Evolutionary conservation across 768 basidiomycete species (phyloP), one percentile per base, ranked within the genome.

Genomic region (Lactarius tabidus): DNA sequence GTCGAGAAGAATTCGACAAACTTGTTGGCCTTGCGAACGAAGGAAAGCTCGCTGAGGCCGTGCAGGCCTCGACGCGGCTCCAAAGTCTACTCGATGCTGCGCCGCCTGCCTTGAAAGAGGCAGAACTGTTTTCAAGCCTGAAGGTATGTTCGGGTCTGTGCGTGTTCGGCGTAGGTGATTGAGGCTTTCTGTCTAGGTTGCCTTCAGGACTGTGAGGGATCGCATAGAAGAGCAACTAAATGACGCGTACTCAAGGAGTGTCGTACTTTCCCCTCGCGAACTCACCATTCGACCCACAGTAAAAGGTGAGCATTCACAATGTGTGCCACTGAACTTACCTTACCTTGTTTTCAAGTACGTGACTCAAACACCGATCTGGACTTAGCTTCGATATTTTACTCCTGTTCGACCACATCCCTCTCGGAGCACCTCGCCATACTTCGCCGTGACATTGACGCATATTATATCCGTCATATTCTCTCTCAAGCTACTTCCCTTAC

Each of bases 151-250:
- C 55, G 52, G 43, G 52, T 48, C n/a, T n/a, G 59, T 69, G 20
- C 70, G 23, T 61, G 18, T 15, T 33, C 23, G 38, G 6, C 10
- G 36, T 29, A 52, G 20, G 35, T 31, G n/a, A 53, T 55, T 59
- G 26, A 64, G 8, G 3, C 36, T 35, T 48, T 38, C 56, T 59
- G 20, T 23, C 7, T 68, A 93, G 91, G 79, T 77, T 57, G 84
- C 78, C 68, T 80, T 85, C 64, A 81, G 80, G 65, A 80, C 83
- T 10, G 74, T 81, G 29, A 79, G 80, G 70, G 84, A 87, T 61
- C 82, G 83, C 41, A 75, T 84, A 8, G 85, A 90, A 71, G 91
- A 92, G 66, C 85, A 90, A 70, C 78, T 93, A 29, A 83, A 80
- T 68, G 85, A 90, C 55, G 87, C 87, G 3, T 91, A 85, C 71